Conservation (phyloP, 176 grass and related monocot genomes). For the Cocos nucifera region DNA sequence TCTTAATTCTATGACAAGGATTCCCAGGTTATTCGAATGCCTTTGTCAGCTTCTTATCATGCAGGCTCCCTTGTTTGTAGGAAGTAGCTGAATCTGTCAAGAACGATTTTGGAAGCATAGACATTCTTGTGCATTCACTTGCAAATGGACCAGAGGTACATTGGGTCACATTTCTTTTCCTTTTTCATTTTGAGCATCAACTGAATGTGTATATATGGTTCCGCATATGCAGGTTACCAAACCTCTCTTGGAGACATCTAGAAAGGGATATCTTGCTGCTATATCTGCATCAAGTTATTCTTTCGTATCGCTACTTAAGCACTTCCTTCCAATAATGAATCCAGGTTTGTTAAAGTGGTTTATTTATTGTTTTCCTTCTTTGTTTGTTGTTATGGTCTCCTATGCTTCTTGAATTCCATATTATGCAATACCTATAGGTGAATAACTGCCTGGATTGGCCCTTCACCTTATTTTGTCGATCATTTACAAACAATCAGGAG, state of each 20-base stretch:
- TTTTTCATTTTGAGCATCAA: not conserved
- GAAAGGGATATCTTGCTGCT: constrained; percentile 86
- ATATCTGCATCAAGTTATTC: constrained; percentile 98
- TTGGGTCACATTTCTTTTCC: not conserved
- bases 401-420: not conserved
- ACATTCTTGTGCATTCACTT: constrained; percentile 95
- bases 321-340: constrained; percentile 96
- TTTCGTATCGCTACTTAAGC: constrained; percentile 74
- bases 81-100: constrained; percentile 90
- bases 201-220: constrained; percentile 1
- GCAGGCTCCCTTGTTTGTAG: constrained; percentile 22
- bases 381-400: not conserved
- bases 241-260: constrained; percentile 86
- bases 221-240: constrained; percentile 52
- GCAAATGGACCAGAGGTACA: constrained; percentile 90
- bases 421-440: not conserved
- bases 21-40: too few species aligned
- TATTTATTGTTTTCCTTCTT: not conserved
- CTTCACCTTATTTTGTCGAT: too few species aligned
- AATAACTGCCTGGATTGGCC: too few species aligned
- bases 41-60: not conserved
- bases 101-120: constrained; percentile 94
- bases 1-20: too few species aligned
- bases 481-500: too few species aligned
- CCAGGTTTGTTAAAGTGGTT: constrained; percentile 40